Evolutionary conservation across 257 asterid genomes (phyloP), one percentile per base, ranked within the genome.

Genomic region (Striga asiatica): DNA sequence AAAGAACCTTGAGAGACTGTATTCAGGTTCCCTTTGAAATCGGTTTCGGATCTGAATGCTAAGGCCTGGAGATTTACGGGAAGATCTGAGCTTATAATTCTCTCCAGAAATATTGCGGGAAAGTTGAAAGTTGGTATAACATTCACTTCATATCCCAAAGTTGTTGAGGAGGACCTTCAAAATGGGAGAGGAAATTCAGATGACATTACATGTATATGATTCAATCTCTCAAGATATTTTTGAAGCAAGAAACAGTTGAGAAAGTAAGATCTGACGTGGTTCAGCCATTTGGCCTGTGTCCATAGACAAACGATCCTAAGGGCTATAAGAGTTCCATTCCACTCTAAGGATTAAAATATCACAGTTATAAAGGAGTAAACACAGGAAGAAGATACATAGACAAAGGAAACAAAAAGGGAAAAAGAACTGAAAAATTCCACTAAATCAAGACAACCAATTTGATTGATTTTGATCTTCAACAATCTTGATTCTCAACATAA

Each of bases 71-170:
- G 96, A 72, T 89, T 89, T 59, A 81, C 82, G 0, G 98, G 98
- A 76, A 89, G 98, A 73, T 89, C 98, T 32, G 98, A 89, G 64
- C 85, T 63, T 62, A 89, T 81, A 52, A 89, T 89, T 72, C 87
- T 79, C 81, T 89, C 96, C 65, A 89, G 81, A 84, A 89, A 86
- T 67, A 89, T 83, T 45, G 96, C 91, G 13, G 98, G 95, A 70
- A 89, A 89, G 73, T 75, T 89, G 84, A 89, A 89, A 55, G 86
- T 76, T 17, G 96, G 98, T 48, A 89, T 83, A 46, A 89, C 95
- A 60, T 81, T 86, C 51, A 89, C 81, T 77, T 89, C 95, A 67
- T 89, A 85, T 58, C 83, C 66, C 70, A 89, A 73, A 24, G 63
- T 73, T 18, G 96, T 76, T 3, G 66, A 50, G 58, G 74, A 68